A percentile compares a stretch with the other conserved stretches of the same genome.
Conservation (phyloP, 371 early-diverging fungal species). For the Actinomortierella ambigua region DNA sequence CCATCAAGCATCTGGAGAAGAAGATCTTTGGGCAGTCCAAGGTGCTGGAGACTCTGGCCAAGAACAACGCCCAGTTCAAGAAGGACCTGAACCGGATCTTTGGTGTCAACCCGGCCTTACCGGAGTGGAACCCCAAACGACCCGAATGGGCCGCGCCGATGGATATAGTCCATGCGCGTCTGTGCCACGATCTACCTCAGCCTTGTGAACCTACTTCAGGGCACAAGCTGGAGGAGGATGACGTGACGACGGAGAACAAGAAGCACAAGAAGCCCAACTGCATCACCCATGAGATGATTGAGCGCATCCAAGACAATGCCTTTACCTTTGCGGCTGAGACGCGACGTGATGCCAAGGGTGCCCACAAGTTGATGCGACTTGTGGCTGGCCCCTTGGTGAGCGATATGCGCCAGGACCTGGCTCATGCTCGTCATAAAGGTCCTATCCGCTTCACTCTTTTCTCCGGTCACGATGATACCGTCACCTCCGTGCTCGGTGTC, state of each 20-base stretch:
- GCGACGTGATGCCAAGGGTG: conserved; percentile 49
- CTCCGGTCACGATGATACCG: conserved; percentile 61
- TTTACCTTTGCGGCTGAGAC: conserved; percentile 42
- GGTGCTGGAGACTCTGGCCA: conserved; percentile 13
- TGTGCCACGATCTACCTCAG: conserved; percentile 51
- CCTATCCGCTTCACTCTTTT: conserved; percentile 51
- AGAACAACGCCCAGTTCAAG: conserved; percentile 37
- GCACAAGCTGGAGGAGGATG: background rate
- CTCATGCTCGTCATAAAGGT: conserved; percentile 31
- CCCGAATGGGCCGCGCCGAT: conserved; percentile 46
- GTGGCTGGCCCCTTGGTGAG: conserved; percentile 53
- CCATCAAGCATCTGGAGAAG: conserved; percentile 19
- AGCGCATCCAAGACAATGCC: conserved; percentile 43
- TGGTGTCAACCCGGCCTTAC: conserved; percentile 10
- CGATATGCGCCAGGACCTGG: conserved; percentile 53
- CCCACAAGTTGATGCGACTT: conserved; percentile 46
- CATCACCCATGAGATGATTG: conserved; percentile 38
- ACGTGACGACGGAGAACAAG: background rate
- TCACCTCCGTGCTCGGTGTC: conserved; percentile 51
- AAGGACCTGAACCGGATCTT: conserved; percentile 41
- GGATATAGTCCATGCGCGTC: conserved; percentile 55
- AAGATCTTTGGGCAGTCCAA: conserved; percentile 18
- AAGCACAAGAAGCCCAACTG: conserved; percentile 19
- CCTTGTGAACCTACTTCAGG: conserved; percentile 46
- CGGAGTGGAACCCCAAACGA: no score